Evolutionary conservation across 139 green algal species (phyloP).

Genomic region (Picochlorum costavermella): DNA sequence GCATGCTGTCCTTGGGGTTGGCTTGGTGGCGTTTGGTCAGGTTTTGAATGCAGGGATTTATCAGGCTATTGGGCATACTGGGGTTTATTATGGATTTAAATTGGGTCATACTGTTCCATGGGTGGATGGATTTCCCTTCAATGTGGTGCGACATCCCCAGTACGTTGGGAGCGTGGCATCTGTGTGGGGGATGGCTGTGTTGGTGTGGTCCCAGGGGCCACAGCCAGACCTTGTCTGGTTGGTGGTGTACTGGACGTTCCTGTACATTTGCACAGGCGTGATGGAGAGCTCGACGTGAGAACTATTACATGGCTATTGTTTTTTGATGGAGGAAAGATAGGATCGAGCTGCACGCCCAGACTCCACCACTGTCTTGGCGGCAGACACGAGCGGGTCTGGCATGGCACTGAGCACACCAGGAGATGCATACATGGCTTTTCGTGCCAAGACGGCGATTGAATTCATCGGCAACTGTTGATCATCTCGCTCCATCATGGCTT

Average conservation of each 20-base stretch:
- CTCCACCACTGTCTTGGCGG: conserved; percentile 28
- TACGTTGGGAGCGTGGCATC: conserved; percentile 62
- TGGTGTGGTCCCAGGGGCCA: conserved; percentile 31
- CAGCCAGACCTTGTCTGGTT: conserved; percentile 18
- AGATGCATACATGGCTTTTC: conserved; percentile 36
- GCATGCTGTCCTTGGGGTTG: conserved; percentile 18
- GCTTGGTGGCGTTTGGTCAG: conserved; percentile 36
- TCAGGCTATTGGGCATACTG: conserved; percentile 51
- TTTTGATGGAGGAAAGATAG: not conserved
- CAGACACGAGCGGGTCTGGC: conserved; percentile 25
- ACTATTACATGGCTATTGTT: not conserved
- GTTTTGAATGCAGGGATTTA: conserved; percentile 67
- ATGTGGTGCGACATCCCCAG: conserved; percentile 62
- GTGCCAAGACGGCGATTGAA: conserved; percentile 24
- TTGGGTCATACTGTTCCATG: conserved; percentile 63
- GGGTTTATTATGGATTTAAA: conserved; percentile 80
- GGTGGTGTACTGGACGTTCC: conserved; percentile 42
- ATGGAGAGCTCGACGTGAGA: conserved; percentile 31
- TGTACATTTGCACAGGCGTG: conserved; percentile 52
- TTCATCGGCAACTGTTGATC: conserved; percentile 7
- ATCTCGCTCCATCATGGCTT: conserved; percentile 28
- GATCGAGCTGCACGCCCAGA: conserved; percentile 27
- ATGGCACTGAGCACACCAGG: conserved; percentile 24
- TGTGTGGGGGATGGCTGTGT: conserved; percentile 37
- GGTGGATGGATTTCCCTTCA: conserved; percentile 72